Base-by-base conservation (phyloP, 345 rosid species). In the Acer yangbiense region DNA sequence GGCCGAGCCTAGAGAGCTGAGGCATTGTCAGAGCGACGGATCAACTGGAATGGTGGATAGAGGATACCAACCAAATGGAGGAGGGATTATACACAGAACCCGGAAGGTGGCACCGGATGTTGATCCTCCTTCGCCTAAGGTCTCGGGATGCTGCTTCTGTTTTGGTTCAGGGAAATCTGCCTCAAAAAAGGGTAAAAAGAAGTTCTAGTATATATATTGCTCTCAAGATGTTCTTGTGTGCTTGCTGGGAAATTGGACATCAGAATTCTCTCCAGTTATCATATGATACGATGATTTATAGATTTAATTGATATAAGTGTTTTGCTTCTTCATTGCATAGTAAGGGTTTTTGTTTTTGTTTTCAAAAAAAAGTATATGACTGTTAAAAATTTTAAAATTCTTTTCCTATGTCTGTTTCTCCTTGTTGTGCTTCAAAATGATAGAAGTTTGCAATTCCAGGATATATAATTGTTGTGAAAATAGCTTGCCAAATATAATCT, bases 111-210 rank as follows among this genome's bases (percentile, higher is more conserved):
- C 55, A 20, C 72, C 55, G 8, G 62, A 66, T 32, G 2, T 76
- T 54, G 78, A 76, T 67, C 78, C 72, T 1, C 72, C 78, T 1
- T 67, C 69, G 0, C 77, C 77, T 10, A 74, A 46, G 60, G 18
- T 74, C 14, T 74, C 77, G 3, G 46, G 69, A 23, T 63, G 69
- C 41, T 63, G 69, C 41, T 64, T 35, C 44, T 74, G 65, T 48
- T 74, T 57, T 46, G 18, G 77, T 46, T 23, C 23, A 11, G 54
- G 41, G 7, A 73, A 73, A 43, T 48, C 76, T 18, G 29, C 48
- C 64, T 60, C 64, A n/a, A 60, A 21, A 20, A n/a, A 32, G 23
- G 12, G 50, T 12, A 61, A 61, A 16, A 44, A 5, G 5, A 58
- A 58, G 52, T 41, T 72, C 32, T 39, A 20, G 14, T 18, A 8